Base-by-base conservation (phyloP, 805 yeast species). In the Wickerhamomyces hampshirensis region DNA sequence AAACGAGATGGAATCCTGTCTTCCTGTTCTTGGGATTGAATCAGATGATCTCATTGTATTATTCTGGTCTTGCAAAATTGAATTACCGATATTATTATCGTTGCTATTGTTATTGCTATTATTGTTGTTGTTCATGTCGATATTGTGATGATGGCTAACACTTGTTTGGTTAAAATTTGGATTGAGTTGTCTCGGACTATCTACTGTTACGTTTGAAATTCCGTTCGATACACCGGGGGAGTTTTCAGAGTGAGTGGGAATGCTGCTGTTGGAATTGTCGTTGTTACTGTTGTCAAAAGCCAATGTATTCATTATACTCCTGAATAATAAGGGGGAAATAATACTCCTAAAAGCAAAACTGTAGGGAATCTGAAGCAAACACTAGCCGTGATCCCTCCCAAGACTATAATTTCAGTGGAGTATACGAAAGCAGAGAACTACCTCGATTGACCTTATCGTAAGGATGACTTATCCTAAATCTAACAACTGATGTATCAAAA, bases 1-100 rank as follows among this genome's bases (percentile, higher is more conserved):
- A 30, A 46, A 46, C 3, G 58, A 50, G 12, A 54, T 33, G 0
- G 58, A 54, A 23, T 54, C 58, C 37, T 53, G 54, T 43, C 58
- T 48, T 2, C 42, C 44, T 15, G 27, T 29, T 26, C 53, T 40
- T 31, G 46, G 39, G 15, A 43, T 18, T 6, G 43, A 37, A 23
- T 43, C 44, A 8, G 24, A 21, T 11, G 24, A 21, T 11, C 11
- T 21, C 24, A 21, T 21, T 21, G 24, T n/a, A n/a, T n/a, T n/a
- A n/a, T n/a, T n/a, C n/a, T n/a, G 18, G 4, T 28, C 18, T 3
- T n/a, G 23, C 10, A 12, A 13, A 8, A 14, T 12, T 12, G n/a
- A 26, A 26, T 12, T 13, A 26, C 13, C n/a, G 7, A n/a, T 32
- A 11, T 32, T 26, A 18, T 32, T 32, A 16, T 18, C 8, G 15